Evolutionary conservation across 176 grass and related monocot species (phyloP), one percentile per base, ranked within the genome.

Genomic region (Carex pumila): DNA sequence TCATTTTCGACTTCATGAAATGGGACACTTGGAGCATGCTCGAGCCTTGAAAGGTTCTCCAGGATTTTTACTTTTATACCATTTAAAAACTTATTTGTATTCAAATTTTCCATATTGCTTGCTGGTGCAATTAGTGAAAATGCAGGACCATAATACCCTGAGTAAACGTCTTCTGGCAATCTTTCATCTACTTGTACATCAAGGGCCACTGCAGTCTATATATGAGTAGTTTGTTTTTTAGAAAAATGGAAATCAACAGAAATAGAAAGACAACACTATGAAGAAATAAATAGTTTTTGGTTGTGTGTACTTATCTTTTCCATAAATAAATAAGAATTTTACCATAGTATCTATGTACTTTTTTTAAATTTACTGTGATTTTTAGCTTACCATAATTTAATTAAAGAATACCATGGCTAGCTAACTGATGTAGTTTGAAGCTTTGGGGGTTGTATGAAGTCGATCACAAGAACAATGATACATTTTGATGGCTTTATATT

Each of bases 31-130:
- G 87, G 71, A 30, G 31, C 61, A 11, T 72, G 62, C 78, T 87
- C 79, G 39, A 90, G 85, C 41, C 18, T 29, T 54, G 43, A 71
- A 41, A 92, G 88, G 77, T 85, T 82, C 22, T 13, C 0, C 19
- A 87, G n/a, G 67, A 79, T 80, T 13, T 77, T 17, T 15, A 19
- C 64, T 68, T 12, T 85, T 17, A 67, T 83, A 5, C 18, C 8
- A 7, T 55, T 0, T 12, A 66, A 18, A 17, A 13, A 70, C 3
- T 3, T 11, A 1, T 25, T 21, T 9, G 94, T 88, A 64, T 97
- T 97, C 85, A 88, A 90, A 65, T 97, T 97, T 80, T 97, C 90
- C 92, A 97, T 97, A 62, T 97, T 97, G 92, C 92, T 97, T 70
- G 92, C 80, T 72, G 92, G 85, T 69, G 88, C 90, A 70, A 92